Conservation (phyloP, 2,329 filamentous ascomycete genomes). For the Aureobasidium sp. region DNA sequence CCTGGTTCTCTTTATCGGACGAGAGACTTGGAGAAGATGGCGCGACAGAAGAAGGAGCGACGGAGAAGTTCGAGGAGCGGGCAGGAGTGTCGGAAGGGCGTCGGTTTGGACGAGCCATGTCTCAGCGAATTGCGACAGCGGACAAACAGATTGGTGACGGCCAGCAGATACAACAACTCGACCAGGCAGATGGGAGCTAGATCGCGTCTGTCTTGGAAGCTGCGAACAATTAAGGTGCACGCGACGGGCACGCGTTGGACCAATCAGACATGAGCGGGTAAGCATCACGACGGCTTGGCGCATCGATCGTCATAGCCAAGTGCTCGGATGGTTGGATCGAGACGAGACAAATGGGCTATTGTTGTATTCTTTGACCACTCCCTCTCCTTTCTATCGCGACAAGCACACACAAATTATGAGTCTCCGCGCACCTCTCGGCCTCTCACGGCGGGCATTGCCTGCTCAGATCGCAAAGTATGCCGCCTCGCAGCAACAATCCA, state of each 20-base stretch:
- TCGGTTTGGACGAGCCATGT: constrained; percentile 2
- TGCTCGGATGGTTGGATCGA: background rate
- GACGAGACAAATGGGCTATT: background rate
- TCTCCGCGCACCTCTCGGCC: constrained; percentile 16
- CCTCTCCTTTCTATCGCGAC: background rate
- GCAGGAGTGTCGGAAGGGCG: constrained; percentile 3
- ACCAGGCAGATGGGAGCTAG: background rate
- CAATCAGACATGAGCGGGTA: background rate
- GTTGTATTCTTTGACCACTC: background rate
- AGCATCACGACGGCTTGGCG: background rate
- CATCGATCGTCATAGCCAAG: constrained; percentile 8
- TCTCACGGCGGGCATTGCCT: constrained; percentile 17
- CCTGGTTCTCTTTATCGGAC: constrained; percentile 42
- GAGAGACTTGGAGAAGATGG: background rate
- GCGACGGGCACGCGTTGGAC: background rate
- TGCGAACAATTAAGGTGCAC: background rate
- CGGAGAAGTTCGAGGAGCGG: background rate
- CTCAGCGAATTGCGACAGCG: background rate
- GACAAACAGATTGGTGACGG: background rate
- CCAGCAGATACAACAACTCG: background rate
- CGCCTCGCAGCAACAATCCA: constrained; percentile 19
- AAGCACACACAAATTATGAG: constrained; percentile 7
- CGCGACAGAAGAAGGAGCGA: background rate
- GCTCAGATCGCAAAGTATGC: constrained; percentile 11
- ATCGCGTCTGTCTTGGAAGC: background rate